Percentiles rank a stretch among this genome's conserved stretches.
Evolutionary conservation across 306 rosid species (phyloP).

Genomic region (Luffa acutangula): DNA sequence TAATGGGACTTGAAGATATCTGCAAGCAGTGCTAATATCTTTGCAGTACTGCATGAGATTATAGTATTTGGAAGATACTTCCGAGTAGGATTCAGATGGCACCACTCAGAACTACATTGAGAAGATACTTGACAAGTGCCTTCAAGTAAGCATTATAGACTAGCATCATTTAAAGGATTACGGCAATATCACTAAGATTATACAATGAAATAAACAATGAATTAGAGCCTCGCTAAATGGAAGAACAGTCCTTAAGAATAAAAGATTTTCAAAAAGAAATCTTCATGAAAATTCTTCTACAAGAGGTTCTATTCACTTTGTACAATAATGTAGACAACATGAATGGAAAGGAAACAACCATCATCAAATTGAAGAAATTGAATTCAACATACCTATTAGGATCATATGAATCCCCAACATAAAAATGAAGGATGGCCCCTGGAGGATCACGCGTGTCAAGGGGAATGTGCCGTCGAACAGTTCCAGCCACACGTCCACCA

Average conservation of each 20-base stretch:
- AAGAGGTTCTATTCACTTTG: background rate
- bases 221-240: background rate
- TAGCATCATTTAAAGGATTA: background rate
- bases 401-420: conserved; percentile 81
- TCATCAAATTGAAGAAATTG: conserved; percentile 3
- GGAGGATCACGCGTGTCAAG: conserved; percentile 88
- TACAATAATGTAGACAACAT: background rate
- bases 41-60: background rate
- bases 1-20: background rate
- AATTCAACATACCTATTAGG: conserved; percentile 42
- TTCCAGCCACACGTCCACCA: conserved; percentile 86
- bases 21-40: conserved; percentile 1
- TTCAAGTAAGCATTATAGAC: background rate
- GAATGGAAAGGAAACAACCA: background rate
- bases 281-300: background rate
- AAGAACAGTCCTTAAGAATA: background rate
- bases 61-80: conserved; percentile 5
- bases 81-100: background rate
- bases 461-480: conserved; percentile 82
- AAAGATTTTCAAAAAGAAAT: background rate
- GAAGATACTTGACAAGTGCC: background rate
- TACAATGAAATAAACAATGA: background rate
- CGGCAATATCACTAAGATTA: background rate
- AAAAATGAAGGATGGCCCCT: conserved; percentile 92
- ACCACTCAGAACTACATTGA: conserved; percentile 6